Conservation (phyloP, 1,284 basidiomycete species). For the Rugosomyces carneus region DNA sequence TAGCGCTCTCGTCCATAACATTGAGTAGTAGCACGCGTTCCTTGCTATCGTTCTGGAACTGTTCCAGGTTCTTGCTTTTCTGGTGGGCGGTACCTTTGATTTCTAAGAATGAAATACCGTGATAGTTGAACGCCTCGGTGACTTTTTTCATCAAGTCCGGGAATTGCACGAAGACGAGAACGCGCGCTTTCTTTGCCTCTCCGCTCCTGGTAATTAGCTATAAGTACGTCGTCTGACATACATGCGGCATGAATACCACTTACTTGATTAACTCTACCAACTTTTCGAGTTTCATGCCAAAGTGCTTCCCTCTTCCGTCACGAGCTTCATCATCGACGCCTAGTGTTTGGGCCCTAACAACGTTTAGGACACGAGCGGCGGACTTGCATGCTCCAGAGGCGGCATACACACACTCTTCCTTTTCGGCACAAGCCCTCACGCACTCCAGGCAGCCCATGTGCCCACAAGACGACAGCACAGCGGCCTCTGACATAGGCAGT, state of each 20-base stretch:
- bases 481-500: constrained; percentile 64
- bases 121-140: constrained; percentile 68
- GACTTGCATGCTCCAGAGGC: constrained; percentile 64
- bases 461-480: constrained; percentile 86
- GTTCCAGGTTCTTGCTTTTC: constrained; percentile 77
- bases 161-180: constrained; percentile 93
- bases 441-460: constrained; percentile 79
- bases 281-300: constrained; percentile 84
- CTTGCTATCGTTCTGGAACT: constrained; percentile 73
- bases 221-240: neutral
- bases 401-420: constrained; percentile 78
- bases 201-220: constrained; percentile 38
- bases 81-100: constrained; percentile 74
- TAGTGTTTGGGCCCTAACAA: constrained; percentile 77
- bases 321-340: constrained; percentile 77
- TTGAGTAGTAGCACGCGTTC: constrained; percentile 84
- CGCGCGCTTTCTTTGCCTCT: constrained; percentile 72
- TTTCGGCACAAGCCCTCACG: constrained; percentile 64
- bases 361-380: constrained; percentile 68
- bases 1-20: constrained; percentile 91
- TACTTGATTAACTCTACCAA: constrained; percentile 80
- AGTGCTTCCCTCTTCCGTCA: constrained; percentile 72
- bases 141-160: constrained; percentile 90
- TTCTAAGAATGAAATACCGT: constrained; percentile 74
- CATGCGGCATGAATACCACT: constrained; percentile 22